Evolutionary conservation across 148 eudicot species (phyloP), one percentile per base, ranked within the genome.

Genomic region (Pouteria glomerata): DNA sequence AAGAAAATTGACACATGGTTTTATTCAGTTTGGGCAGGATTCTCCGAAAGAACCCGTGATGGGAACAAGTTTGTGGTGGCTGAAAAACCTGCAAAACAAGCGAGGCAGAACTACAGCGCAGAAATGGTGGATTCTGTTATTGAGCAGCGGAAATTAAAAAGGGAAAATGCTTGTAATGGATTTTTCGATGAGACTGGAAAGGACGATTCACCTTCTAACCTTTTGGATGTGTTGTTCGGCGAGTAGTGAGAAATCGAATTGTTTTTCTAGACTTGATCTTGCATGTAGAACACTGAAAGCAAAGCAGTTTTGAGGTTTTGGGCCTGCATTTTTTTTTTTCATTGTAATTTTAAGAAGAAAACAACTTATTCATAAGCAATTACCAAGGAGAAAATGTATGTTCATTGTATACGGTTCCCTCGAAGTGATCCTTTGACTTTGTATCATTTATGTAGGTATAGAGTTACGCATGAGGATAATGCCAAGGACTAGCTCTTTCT

Each of bases 21-120:
- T 16, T 52, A 35, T 72, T 52, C 91, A 95, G 99, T 91, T 63
- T 95, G 99, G 99, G 99, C 99, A 69, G 99, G 97, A 80, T 95
- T 89, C 73, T 48, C 96, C 3, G 99, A 95, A 81, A 84, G 96
- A 73, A 81, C 76, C 13, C 98, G 98, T 35, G 97, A 95, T 34
- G 96, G 97, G 42, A 88, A 76, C 90, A 95, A 95, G 75, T 95
- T 81, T 77, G 67, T 88, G 33, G 99, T 95, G 56, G 93, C 97
- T 56, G 99, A 95, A 73, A 88, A 87, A 74, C 96, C 93, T 33
- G 78, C 51, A 2, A 88, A 88, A 71, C 89, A 86, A 63, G 73
- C 68, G 48, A 81, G 81, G 63, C 82, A 86, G 48, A 86, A 83
- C 57, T 64, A 66, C 58, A 85, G 92, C 59, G 76, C 88, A n/a